These are phyloP conservation scores for Polytrichum formosum DNA, from an alignment of 225 moss, liverwort and hornwort genomes.

Conservation along the genomic window DNA sequence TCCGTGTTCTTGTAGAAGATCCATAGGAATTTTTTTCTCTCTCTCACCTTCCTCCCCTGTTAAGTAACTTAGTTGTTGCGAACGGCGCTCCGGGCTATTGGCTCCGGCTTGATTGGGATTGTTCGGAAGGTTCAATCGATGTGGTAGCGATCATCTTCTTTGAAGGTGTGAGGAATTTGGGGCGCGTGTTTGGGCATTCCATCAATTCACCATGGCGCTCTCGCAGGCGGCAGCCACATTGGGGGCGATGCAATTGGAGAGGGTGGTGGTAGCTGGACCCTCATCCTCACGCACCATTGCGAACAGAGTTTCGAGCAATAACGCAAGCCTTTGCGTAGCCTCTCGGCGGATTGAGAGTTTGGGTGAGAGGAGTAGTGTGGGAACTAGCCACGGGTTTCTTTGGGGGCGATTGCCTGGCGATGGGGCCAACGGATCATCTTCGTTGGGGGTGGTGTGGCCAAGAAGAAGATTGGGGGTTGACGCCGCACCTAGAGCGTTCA, in stretches of 20 bases:
- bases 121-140: too few relatives aligned
- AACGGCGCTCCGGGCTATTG: too few relatives aligned
- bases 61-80: too few relatives aligned
- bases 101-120: too few relatives aligned
- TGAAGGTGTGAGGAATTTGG: too few relatives aligned
- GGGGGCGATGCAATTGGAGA: not conserved
- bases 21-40: too few relatives aligned
- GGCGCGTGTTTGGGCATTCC: too few relatives aligned
- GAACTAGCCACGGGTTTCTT: not conserved
- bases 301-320: too few relatives aligned
- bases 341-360: not conserved
- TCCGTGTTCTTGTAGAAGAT: too few relatives aligned
- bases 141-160: too few relatives aligned
- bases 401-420: not conserved
- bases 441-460: not conserved
- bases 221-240: not conserved
- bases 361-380: not conserved
- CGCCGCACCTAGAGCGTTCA: conserved; percentile 17
- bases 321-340: not conserved
- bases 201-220: not conserved
- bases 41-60: too few relatives aligned
- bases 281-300: not conserved
- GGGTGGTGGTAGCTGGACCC: not conserved
- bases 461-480: conserved; percentile 2
- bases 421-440: not conserved